A percentile compares a stretch with the other conserved stretches of the same genome.
Evolutionary conservation across 2,329 filamentous ascomycete genomes (phyloP).

Genomic region (Pyricularia sp.): DNA sequence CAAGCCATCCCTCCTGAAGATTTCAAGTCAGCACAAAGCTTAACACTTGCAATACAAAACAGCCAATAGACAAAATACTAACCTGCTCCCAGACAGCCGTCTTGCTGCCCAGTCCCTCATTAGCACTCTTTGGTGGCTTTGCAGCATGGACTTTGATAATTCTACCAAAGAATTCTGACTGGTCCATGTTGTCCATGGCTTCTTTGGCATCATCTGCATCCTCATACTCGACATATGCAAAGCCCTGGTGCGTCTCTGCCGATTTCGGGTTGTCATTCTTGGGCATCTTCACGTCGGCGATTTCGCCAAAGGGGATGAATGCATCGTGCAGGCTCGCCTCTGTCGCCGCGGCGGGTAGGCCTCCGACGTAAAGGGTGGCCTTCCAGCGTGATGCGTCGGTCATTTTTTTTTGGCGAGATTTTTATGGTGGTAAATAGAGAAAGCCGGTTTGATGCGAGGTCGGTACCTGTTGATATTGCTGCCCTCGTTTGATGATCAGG

Average conservation of each 20-base stretch:
- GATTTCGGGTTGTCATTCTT: constrained; percentile 74
- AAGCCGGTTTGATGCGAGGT: not conserved
- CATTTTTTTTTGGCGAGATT: constrained; percentile 37
- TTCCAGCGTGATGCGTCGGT: constrained; percentile 75
- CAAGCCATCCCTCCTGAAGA: constrained; percentile 77
- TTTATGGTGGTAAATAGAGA: not conserved
- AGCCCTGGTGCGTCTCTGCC: constrained; percentile 72
- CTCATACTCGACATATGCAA: constrained; percentile 94
- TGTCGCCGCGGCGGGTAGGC: constrained; percentile 69
- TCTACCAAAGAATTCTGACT: constrained; percentile 84
- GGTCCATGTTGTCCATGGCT: constrained; percentile 98
- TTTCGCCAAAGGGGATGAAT: constrained; percentile 94
- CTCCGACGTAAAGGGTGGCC: constrained; percentile 84
- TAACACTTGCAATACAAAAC: not conserved
- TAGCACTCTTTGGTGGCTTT: constrained; percentile 79
- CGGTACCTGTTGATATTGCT: not conserved
- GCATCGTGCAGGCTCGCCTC: constrained; percentile 68
- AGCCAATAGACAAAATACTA: constrained; percentile 15
- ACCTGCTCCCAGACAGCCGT: constrained; percentile 97
- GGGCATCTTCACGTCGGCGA: constrained; percentile 79
- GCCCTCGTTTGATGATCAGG: not conserved
- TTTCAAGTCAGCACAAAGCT: not conserved
- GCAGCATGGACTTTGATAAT: constrained; percentile 86
- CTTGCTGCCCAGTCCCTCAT: constrained; percentile 81
- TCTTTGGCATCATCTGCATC: constrained; percentile 75